Evolutionary conservation across 1,284 basidiomycete genomes (phyloP).

Genomic region (Pseudomicrostroma phylloplanum): DNA sequence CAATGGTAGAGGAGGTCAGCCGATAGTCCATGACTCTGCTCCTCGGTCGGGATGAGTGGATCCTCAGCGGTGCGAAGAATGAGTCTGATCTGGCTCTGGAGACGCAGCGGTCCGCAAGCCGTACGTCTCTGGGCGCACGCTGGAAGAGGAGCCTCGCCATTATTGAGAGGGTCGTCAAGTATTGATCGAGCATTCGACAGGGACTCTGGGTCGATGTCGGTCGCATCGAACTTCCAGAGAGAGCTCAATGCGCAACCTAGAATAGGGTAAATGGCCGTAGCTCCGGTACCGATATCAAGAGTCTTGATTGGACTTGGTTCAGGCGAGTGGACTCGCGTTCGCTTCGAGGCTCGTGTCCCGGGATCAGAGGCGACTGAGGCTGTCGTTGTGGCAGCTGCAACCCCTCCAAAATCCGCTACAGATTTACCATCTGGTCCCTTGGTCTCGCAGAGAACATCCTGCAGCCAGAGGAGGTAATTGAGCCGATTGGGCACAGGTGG

Average conservation of each 20-base stretch:
- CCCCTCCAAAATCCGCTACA: not conserved
- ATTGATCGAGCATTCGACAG: constrained; percentile 50
- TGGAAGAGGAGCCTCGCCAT: constrained; percentile 57
- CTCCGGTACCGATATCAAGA: constrained; percentile 71
- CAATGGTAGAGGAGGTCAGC: constrained; percentile 47
- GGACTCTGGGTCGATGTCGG: constrained; percentile 33
- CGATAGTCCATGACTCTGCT: constrained; percentile 25
- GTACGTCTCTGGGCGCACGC: constrained; percentile 52
- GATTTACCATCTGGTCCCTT: not conserved
- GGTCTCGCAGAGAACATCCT: constrained; percentile 10
- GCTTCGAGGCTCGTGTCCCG: not conserved
- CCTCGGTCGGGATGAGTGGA: constrained; percentile 55
- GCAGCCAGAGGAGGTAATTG: constrained; percentile 18
- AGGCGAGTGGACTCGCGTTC: not conserved
- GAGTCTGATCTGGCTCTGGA: constrained; percentile 58
- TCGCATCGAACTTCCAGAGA: constrained; percentile 30
- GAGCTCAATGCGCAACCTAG: constrained; percentile 54
- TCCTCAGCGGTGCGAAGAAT: constrained; percentile 52
- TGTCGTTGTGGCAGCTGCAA: not conserved
- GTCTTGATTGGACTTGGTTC: not conserved
- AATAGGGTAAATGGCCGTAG: constrained; percentile 81
- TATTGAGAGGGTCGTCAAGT: constrained; percentile 57
- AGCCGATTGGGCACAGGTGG: constrained; percentile 24
- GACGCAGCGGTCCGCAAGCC: constrained; percentile 19
- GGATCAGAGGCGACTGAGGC: not conserved